These are phyloP conservation scores for Beauveria rudraprayagi DNA, from an alignment of 2,329 filamentous ascomycete species.

Conservation along the genomic window DNA sequence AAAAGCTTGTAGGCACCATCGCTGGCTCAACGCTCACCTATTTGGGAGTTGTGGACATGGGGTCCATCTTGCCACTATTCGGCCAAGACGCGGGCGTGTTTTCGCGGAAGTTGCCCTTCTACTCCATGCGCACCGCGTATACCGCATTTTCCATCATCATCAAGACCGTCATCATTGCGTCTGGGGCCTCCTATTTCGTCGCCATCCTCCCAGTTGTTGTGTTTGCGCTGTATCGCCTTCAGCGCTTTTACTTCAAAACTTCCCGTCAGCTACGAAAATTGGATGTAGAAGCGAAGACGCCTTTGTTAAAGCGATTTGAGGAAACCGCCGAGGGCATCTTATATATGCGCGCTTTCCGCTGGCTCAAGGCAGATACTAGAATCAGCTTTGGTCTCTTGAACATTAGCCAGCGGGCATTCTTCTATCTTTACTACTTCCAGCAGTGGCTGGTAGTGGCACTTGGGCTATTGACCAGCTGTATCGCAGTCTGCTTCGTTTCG, in stretches of 20 bases:
- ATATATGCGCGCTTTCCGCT: conserved; percentile 28
- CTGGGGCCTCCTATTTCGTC: conserved; percentile 11
- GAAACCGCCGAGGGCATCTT: conserved; percentile 19
- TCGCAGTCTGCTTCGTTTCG: conserved; percentile 37
- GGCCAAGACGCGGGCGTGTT: not conserved
- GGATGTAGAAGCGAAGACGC: conserved; percentile 24
- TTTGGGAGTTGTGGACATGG: conserved; percentile 1
- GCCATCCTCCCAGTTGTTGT: conserved; percentile 34
- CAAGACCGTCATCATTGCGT: not conserved
- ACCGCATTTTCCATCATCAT: not conserved
- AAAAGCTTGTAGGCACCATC: not conserved
- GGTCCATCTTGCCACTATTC: not conserved
- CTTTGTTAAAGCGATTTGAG: conserved; percentile 21
- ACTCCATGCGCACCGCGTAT: not conserved
- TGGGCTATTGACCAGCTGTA: conserved; percentile 34
- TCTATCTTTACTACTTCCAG: conserved; percentile 41
- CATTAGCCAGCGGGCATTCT: conserved; percentile 22
- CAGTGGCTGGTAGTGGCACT: conserved; percentile 41
- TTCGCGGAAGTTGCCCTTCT: not conserved
- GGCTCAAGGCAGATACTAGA: conserved; percentile 17
- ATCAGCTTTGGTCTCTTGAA: conserved; percentile 24
- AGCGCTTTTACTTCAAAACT: conserved; percentile 24
- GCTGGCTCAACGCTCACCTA: not conserved
- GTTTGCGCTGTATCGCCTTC: conserved; percentile 18
- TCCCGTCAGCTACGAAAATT: conserved; percentile 24